These are phyloP conservation scores for Wallemia ichthyophaga DNA, from an alignment of 1,284 basidiomycete species.

Conservation along the genomic window DNA sequence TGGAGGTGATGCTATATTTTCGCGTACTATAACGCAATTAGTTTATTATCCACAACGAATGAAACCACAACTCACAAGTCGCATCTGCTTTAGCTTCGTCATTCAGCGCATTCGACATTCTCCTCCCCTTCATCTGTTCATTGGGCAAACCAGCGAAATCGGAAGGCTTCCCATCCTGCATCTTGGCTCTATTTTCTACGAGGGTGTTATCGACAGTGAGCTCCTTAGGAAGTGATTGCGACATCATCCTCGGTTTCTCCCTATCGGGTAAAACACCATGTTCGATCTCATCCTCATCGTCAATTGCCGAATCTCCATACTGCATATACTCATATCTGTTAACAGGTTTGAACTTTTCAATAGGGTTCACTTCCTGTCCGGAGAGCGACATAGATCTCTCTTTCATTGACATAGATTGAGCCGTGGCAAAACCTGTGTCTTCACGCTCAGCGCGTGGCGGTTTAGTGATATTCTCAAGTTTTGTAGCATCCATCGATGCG, in stretches of 20 bases:
- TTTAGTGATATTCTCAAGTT: neutral
- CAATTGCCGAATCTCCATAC: neutral
- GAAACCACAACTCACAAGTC: neutral
- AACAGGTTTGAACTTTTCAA: neutral
- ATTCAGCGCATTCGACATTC: neutral
- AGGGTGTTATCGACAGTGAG: neutral
- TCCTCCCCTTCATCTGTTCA: neutral
- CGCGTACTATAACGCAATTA: neutral
- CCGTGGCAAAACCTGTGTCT: neutral
- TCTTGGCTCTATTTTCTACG: neutral
- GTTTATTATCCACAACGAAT: neutral
- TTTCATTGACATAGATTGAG: neutral
- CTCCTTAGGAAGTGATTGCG: neutral
- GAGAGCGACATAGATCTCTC: neutral
- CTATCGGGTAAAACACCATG: neutral
- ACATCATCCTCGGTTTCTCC: neutral
- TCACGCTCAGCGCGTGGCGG: neutral
- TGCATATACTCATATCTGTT: neutral
- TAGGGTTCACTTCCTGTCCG: neutral
- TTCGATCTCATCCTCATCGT: neutral
- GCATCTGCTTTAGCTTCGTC: neutral
- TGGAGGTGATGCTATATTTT: neutral
- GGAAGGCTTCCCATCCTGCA: neutral
- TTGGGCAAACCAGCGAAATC: neutral
- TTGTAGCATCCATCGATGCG: neutral